These are phyloP conservation scores for Fusarium hostae DNA, from an alignment of 2,329 filamentous ascomycete species.

Conservation along the genomic window DNA sequence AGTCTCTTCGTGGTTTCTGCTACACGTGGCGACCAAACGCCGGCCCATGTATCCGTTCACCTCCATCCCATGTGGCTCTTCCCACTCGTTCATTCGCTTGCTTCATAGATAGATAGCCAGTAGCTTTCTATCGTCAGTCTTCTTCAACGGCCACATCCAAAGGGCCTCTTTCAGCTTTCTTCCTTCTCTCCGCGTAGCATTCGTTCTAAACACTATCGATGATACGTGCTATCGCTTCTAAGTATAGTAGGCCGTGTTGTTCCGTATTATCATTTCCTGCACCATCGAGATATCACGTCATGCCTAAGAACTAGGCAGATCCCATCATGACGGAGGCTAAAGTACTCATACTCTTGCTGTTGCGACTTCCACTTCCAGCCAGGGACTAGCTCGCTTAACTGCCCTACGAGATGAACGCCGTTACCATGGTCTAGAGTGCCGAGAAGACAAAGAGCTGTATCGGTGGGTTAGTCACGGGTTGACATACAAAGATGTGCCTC, in stretches of 20 bases:
- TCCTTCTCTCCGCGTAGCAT: conserved; percentile 22
- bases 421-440: conserved; percentile 66
- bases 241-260: conserved; percentile 40
- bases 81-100: conserved; percentile 36
- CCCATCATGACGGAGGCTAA: conserved; percentile 28
- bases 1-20: conserved; percentile 44
- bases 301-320: conserved; percentile 34
- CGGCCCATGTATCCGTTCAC: conserved; percentile 38
- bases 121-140: conserved; percentile 20
- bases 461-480: conserved; percentile 38
- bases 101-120: conserved; percentile 25
- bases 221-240: conserved; percentile 36
- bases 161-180: conserved; percentile 27
- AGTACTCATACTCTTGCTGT: conserved; percentile 30
- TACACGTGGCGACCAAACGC: conserved; percentile 43
- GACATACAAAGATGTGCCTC: not conserved
- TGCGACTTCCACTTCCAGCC: conserved; percentile 28
- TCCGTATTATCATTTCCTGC: conserved; percentile 37
- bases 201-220: conserved; percentile 21
- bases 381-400: conserved; percentile 30
- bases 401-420: conserved; percentile 43
- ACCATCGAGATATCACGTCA: conserved; percentile 29
- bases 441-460: conserved; percentile 80
- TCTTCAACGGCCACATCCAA: conserved; percentile 33
- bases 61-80: conserved; percentile 36